A percentile compares a stretch with the other conserved stretches of the same genome.
Conservation (phyloP, 2,329 filamentous ascomycete species). For the Xylariaceae sp. region DNA sequence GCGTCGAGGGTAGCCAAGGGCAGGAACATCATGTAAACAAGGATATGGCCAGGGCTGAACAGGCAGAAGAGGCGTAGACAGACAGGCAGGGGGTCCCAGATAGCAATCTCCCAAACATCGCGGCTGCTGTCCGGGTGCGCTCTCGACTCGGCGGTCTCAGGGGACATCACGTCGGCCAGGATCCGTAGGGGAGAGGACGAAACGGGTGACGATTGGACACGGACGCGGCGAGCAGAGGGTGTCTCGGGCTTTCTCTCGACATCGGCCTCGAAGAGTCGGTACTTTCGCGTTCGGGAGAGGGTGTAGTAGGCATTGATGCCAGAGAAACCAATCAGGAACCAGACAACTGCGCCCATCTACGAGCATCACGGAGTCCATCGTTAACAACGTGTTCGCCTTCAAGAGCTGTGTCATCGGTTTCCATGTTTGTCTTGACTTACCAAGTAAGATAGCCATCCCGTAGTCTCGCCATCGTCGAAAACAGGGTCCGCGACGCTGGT, state of each 20-base stretch:
- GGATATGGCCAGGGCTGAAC: conserved; percentile 89
- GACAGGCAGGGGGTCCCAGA: conserved; percentile 90
- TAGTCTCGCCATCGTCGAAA: conserved; percentile 62
- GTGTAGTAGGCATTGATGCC: conserved; percentile 73
- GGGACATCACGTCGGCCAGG: conserved; percentile 61
- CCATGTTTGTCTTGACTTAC: conserved; percentile 36
- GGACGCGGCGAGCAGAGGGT: conserved; percentile 80
- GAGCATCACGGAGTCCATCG: conserved; percentile 13
- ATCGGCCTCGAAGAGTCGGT: conserved; percentile 83
- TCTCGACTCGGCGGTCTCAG: conserved; percentile 70
- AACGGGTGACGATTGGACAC: conserved; percentile 76
- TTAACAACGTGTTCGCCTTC: conserved; percentile 1
- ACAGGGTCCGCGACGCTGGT: conserved; percentile 66
- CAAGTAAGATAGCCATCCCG: conserved; percentile 59
- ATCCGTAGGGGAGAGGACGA: conserved; percentile 74
- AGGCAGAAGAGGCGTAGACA: conserved; percentile 78
- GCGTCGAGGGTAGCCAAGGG: conserved; percentile 71
- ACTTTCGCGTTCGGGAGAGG: conserved; percentile 74
- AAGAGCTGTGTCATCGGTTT: background rate
- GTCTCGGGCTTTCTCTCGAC: conserved; percentile 73
- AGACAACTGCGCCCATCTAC: conserved; percentile 66
- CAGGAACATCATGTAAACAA: conserved; percentile 83
- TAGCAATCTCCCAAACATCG: conserved; percentile 89
- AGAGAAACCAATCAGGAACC: conserved; percentile 62
- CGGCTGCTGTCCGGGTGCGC: conserved; percentile 75